A percentile compares a stretch with the other conserved stretches of the same genome.
Conservation (phyloP, 129 eudicot species). For the Flaveria bidentis region DNA sequence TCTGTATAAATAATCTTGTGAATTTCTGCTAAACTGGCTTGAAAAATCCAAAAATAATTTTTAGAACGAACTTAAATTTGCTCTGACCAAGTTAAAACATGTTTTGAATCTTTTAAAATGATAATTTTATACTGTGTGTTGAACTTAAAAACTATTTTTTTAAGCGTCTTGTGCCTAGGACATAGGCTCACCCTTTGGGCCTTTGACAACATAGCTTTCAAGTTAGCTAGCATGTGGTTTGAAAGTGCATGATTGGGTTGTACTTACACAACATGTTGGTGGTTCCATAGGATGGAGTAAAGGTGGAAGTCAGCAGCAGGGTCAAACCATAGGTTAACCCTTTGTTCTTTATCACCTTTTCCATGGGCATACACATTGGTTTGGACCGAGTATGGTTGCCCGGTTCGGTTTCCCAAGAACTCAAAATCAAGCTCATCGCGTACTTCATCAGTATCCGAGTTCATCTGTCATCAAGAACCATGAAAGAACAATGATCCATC, state of each 20-base stretch:
- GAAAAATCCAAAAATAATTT: too few species aligned
- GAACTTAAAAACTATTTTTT: too few species aligned
- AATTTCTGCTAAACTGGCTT: too few species aligned
- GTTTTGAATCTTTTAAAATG: too few species aligned
- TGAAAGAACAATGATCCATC: neutral
- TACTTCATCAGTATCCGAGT: neutral
- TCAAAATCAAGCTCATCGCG: slow-evolving; percentile 18
- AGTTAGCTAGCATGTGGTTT: too few species aligned
- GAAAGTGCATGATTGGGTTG: neutral
- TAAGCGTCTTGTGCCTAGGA: too few species aligned
- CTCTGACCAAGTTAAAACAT: too few species aligned
- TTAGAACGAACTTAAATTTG: too few species aligned
- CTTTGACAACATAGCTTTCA: too few species aligned
- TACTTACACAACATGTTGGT: slow-evolving; percentile 17
- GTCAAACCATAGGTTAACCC: slow-evolving; percentile 21
- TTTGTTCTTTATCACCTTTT: slow-evolving; percentile 13
- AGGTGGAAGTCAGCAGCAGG: slow-evolving; percentile 17
- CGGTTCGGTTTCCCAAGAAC: slow-evolving; percentile 13
- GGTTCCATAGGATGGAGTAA: slow-evolving; percentile 19
- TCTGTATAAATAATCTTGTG: too few species aligned
- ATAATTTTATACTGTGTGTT: too few species aligned
- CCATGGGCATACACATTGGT: slow-evolving; percentile 17
- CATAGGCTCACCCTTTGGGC: too few species aligned
- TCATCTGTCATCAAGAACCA: slow-evolving; percentile 12
- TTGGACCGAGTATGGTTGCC: slow-evolving; percentile 12